Conservation (phyloP, 1,139 yeast genomes). For the Suhomyces taliae region DNA sequence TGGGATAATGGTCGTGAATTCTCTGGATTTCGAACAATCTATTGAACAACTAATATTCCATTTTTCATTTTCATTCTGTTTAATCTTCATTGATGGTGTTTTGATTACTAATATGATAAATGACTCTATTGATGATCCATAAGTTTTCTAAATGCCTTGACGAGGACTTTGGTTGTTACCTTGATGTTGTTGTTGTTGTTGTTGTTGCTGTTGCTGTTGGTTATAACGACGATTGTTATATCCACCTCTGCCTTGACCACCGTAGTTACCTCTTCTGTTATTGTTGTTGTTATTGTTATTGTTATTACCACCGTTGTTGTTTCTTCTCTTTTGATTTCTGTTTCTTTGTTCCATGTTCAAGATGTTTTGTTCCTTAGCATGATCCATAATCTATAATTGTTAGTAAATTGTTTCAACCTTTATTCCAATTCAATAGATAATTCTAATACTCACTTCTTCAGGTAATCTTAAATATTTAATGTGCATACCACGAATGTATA, state of each 20-base stretch:
- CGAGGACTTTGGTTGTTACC: conserved; percentile 11
- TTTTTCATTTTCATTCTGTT: too few species aligned
- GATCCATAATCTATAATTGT: conserved; percentile 66
- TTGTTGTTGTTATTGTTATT: conserved; percentile 12
- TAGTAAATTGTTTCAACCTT: conserved; percentile 11
- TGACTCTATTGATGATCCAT: too few species aligned
- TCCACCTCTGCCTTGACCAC: conserved; percentile 14
- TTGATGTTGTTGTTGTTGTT: neutral
- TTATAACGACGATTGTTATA: conserved; percentile 14
- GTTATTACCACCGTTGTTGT: conserved; percentile 14
- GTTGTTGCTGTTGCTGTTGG: neutral
- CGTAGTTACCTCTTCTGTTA: conserved; percentile 10
- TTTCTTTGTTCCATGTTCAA: conserved; percentile 55
- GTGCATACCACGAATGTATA: conserved; percentile 84
- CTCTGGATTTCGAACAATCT: too few species aligned
- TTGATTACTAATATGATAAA: too few species aligned
- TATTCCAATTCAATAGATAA: too few species aligned
- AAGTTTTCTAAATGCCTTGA: conserved; percentile 10
- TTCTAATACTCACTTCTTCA: conserved; percentile 27
- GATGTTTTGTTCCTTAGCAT: conserved; percentile 68
- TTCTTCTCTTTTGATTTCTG: conserved; percentile 49
- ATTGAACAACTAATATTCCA: too few species aligned
- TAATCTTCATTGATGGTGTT: too few species aligned
- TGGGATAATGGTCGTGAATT: too few species aligned
- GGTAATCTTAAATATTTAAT: conserved; percentile 50